Base-by-base conservation (phyloP, 192 early-diverging fungal species). In the Backusella morwellensis region DNA sequence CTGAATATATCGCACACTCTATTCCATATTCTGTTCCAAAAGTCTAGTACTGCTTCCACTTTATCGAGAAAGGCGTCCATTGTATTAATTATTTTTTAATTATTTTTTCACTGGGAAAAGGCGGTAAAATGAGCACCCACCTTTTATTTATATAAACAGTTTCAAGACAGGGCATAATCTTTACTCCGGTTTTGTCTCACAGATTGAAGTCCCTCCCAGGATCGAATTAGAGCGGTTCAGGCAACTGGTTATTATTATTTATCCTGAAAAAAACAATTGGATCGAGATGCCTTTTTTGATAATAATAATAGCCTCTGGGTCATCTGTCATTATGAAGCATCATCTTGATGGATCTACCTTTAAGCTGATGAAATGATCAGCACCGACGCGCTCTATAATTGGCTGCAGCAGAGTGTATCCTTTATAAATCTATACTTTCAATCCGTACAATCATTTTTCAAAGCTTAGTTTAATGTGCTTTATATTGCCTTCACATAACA, bases 61-160 rank as follows among this genome's bases (percentile, higher is more conserved):
- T 70, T 70, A 70, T 70, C 68, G 19, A 70, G 38, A 38, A 70
- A 70, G 17, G 68, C 34, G n/a, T 70, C 38, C 68, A 70, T 70
- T 36, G n/a, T 69, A 21, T 35, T 35, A 32, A 1, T 68, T 68
- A 15, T 35, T n/a, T 19, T 26, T 17, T 69, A n/a, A n/a, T n/a
- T n/a, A n/a, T 14, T 38, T n/a, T 35, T 17, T 63, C 9, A 63
- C 56, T 63, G 56, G 56, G 56, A 63, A 63, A 63, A 63, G 4
- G 56, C 56, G 56, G 56, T 63, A 63, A 63, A 14, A 9, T 23
- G 21, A 11, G 6, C 54, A 32, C 0, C 32, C 32, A 0, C 14
- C 42, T 44, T 44, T 44, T 44, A 40, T 40, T 11, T 40, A 11
- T 12, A 40, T 11, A 17, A 12, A 6, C 15, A 17, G 42, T 44